phyloP scores from a whole-genome alignment of 495 filamentous ascomycete species.

The Neurospora sp. region DNA sequence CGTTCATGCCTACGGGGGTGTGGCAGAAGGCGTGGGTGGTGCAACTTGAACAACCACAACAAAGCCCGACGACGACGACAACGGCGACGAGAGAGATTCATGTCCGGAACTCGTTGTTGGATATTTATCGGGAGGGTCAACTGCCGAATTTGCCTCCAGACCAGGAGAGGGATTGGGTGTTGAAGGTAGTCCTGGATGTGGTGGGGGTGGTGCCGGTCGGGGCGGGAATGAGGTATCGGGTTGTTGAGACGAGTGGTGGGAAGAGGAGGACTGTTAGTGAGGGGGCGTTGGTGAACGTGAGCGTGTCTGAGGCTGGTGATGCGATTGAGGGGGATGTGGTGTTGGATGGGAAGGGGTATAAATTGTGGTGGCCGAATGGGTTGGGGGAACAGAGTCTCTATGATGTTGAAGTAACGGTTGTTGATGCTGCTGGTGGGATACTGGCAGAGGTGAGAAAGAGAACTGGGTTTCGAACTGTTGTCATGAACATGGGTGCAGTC shows the following conservation, averaged over 20 bases:
- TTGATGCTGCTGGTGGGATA: slow-evolving; percentile 22
- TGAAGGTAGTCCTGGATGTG: slow-evolving; percentile 48
- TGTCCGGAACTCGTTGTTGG: slow-evolving; percentile 48
- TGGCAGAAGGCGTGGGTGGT: slow-evolving; percentile 56
- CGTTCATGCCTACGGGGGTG: slow-evolving; percentile 55
- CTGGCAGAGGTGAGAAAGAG: slow-evolving; percentile 44
- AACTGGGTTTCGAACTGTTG: slow-evolving; percentile 57
- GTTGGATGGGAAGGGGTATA: slow-evolving; percentile 36
- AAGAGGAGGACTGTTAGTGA: slow-evolving; percentile 36
- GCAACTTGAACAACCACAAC: slow-evolving; percentile 36
- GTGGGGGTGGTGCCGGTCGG: slow-evolving; percentile 41
- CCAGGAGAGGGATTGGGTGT: slow-evolving; percentile 52
- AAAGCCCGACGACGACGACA: too few relatives aligned
- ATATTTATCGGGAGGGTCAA: slow-evolving; percentile 52
- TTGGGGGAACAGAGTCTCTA: slow-evolving; percentile 53
- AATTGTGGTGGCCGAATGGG: slow-evolving; percentile 56
- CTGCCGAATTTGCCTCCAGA: slow-evolving; percentile 51
- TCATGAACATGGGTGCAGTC: slow-evolving; percentile 51
- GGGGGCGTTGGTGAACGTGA: slow-evolving; percentile 30
- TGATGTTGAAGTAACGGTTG: slow-evolving; percentile 41
- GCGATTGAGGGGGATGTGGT: slow-evolving; percentile 42
- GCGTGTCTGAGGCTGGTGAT: slow-evolving; percentile 34
- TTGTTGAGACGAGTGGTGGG: slow-evolving; percentile 34
- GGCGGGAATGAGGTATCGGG: slow-evolving; percentile 41
- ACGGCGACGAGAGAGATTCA: slow-evolving; percentile 21